phyloP scores from a whole-genome alignment of 805 yeast genomes.

The Candida jianshihensis region DNA sequence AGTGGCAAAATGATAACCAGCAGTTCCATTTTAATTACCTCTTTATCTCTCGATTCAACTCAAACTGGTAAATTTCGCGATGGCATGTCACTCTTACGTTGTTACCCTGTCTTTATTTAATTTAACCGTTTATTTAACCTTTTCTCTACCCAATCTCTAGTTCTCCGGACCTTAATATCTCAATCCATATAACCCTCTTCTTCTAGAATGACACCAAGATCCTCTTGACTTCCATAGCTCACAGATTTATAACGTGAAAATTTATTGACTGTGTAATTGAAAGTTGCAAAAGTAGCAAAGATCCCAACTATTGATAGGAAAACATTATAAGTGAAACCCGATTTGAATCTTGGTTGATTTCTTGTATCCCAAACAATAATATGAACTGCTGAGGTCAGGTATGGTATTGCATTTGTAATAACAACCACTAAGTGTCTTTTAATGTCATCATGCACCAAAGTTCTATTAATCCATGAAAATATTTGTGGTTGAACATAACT shows the following conservation, averaged over 20 bases:
- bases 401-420: slow-evolving; percentile 32
- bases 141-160: no score
- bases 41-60: no score
- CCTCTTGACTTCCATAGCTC: slow-evolving; percentile 4
- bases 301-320: slow-evolving; percentile 3
- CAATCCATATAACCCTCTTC: no score
- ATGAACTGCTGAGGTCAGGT: slow-evolving; percentile 31
- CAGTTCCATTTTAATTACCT: no score
- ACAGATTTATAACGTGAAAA: background rate
- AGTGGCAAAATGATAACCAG: no score
- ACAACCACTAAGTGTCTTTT: slow-evolving; percentile 28
- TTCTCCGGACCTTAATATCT: no score
- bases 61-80: no score
- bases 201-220: background rate
- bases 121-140: no score
- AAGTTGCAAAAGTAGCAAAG: slow-evolving; percentile 2
- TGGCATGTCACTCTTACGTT: no score
- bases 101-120: no score
- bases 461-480: slow-evolving; percentile 46
- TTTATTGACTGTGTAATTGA: slow-evolving; percentile 1
- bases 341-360: slow-evolving; percentile 27
- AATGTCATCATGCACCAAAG: slow-evolving; percentile 20
- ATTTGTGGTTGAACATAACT: slow-evolving; percentile 50
- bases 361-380: slow-evolving; percentile 32
- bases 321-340: slow-evolving; percentile 32